phyloP scores from a whole-genome alignment of 1,284 basidiomycete genomes.

The Prillingera fragicola region DNA sequence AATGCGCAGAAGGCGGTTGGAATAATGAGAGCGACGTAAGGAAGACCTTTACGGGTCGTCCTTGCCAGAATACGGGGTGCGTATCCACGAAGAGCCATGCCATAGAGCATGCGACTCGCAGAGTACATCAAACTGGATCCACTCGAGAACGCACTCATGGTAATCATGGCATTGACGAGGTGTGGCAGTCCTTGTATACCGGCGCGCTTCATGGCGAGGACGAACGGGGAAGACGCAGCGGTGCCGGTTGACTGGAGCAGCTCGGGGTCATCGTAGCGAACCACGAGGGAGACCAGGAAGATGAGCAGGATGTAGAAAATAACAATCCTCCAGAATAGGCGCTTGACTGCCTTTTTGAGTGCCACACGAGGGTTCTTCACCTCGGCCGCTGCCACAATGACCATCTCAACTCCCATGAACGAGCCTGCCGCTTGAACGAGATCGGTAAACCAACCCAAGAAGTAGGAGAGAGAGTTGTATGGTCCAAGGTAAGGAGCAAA shows the following conservation, averaged over 20 bases:
- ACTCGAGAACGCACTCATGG: slow-evolving; percentile 81
- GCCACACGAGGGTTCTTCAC: slow-evolving; percentile 26
- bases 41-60: slow-evolving; percentile 65
- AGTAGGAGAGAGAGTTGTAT: too few species aligned
- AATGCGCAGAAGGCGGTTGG: slow-evolving; percentile 62
- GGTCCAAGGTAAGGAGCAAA: slow-evolving; percentile 4
- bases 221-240: slow-evolving; percentile 66
- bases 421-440: slow-evolving; percentile 29
- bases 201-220: slow-evolving; percentile 56
- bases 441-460: slow-evolving; percentile 31
- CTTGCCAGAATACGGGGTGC: slow-evolving; percentile 68
- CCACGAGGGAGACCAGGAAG: slow-evolving; percentile 64
- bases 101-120: slow-evolving; percentile 73
- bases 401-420: slow-evolving; percentile 29
- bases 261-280: slow-evolving; percentile 59
- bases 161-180: slow-evolving; percentile 76
- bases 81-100: slow-evolving; percentile 68
- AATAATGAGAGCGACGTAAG: slow-evolving; percentile 62
- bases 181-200: slow-evolving; percentile 67
- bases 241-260: slow-evolving; percentile 56
- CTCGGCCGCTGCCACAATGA: slow-evolving; percentile 28
- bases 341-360: slow-evolving; percentile 39
- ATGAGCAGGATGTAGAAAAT: slow-evolving; percentile 57
- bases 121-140: slow-evolving; percentile 78
- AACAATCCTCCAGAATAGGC: slow-evolving; percentile 63